Conservation (phyloP, 2,329 filamentous ascomycete genomes). For the Aspergillus sergii region DNA sequence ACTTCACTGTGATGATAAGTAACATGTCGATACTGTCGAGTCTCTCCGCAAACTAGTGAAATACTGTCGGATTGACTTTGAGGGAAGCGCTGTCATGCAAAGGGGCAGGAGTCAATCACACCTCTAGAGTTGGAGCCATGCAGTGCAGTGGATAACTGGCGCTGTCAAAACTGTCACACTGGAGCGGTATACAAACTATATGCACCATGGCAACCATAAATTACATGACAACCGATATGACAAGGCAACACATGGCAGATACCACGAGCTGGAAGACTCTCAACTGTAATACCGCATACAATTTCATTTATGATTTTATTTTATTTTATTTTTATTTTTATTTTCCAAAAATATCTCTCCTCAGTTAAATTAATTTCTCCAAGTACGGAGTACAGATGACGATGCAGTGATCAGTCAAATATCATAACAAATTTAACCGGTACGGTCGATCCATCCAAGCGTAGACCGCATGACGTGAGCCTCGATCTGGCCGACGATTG, state of each 20-base stretch:
- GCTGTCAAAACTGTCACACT: slow-evolving; percentile 12
- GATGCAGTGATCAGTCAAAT: not conserved
- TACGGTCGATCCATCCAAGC: not conserved
- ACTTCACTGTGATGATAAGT: not conserved
- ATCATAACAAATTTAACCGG: not conserved
- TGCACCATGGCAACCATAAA: not conserved
- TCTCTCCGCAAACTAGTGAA: not conserved
- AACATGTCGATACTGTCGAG: not conserved
- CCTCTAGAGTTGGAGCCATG: not conserved
- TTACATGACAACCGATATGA: not conserved
- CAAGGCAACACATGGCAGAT: not conserved
- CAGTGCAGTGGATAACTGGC: not conserved
- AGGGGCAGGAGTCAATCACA: slow-evolving; percentile 6
- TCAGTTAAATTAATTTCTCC: not conserved
- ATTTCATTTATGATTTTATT: too few species aligned
- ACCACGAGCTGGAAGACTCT: not conserved
- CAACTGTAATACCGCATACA: not conserved
- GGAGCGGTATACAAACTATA: not conserved
- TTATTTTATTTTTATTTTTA: too few species aligned
- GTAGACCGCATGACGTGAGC: slow-evolving; percentile 20
- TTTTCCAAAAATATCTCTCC: not conserved
- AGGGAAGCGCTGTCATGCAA: slow-evolving; percentile 7
- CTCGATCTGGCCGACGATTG: slow-evolving; percentile 15
- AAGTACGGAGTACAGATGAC: not conserved
- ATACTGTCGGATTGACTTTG: not conserved